A percentile compares a stretch with the other conserved stretches of the same genome.
Conservation (phyloP, 345 rosid species). For the Cardiospermum halicacabum region DNA sequence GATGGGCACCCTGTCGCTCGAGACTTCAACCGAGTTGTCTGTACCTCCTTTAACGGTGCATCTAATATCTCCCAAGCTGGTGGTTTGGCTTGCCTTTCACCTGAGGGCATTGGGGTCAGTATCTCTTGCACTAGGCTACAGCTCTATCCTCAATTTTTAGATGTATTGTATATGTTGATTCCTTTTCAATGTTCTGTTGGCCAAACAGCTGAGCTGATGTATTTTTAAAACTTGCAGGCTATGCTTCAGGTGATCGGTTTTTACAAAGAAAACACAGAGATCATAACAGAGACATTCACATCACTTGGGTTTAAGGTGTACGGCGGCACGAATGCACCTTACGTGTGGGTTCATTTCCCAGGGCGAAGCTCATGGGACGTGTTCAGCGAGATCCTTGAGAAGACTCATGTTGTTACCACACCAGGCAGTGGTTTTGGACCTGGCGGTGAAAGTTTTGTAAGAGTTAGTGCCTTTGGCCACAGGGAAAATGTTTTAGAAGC, state of each 20-base stretch:
- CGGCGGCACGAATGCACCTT: slow-evolving; percentile 90
- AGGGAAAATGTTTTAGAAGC: slow-evolving; percentile 84
- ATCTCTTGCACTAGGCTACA: not conserved
- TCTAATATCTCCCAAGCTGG: slow-evolving; percentile 89
- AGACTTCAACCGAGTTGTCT: slow-evolving; percentile 82
- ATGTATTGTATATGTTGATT: not conserved
- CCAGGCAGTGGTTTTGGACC: slow-evolving; percentile 98
- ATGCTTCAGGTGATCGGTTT: slow-evolving; percentile 82
- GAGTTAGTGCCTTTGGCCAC: slow-evolving; percentile 95
- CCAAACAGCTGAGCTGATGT: not conserved
- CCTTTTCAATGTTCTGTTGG: not conserved
- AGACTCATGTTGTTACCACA: slow-evolving; percentile 90
- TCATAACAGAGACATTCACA: slow-evolving; percentile 69
- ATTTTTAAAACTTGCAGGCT: slow-evolving; percentile 46
- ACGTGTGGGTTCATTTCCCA: slow-evolving; percentile 95
- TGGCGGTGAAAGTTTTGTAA: slow-evolving; percentile 84
- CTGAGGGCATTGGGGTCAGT: slow-evolving; percentile 72
- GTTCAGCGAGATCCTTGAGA: slow-evolving; percentile 82
- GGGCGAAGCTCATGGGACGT: slow-evolving; percentile 98
- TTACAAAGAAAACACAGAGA: slow-evolving; percentile 83
- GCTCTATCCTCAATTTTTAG: too few relatives aligned
- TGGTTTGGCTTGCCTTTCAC: slow-evolving; percentile 87
- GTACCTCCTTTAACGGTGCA: slow-evolving; percentile 93
- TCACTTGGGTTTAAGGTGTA: slow-evolving; percentile 83
- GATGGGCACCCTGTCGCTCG: slow-evolving; percentile 88